Evolutionary conservation across 208 protist genomes (phyloP), one percentile per base, ranked within the genome.

Genomic region (Trypanosoma congolense): DNA sequence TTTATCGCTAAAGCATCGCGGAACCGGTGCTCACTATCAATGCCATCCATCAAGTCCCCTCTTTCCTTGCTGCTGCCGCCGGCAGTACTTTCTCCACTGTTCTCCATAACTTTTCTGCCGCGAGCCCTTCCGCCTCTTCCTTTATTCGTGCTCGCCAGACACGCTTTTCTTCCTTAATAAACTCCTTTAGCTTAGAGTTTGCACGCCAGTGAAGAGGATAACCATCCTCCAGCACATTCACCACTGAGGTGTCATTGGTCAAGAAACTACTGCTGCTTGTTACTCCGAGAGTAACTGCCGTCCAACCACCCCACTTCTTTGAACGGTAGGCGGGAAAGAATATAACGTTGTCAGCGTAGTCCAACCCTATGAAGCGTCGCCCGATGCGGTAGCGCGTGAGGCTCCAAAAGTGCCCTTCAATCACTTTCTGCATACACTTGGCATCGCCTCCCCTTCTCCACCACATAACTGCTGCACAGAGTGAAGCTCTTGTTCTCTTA

Each of bases 171-270:
- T 87, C 69, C 0, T 63, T 46, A 22, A 93, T 55, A 49, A 89
- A 90, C 14, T 56, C 44, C 65, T 93, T 78, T 38, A 93, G 65
- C 58, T 78, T 82, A 41, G 75, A 54, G 52, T 73, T 83, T 12
- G 80, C 83, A 55, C 83, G 81, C 71, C 84, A 86, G 62, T 93
- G 87, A 65, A 93, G 65, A 51, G 87, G 87, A 64, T 93, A 84
- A 51, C 87, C 87, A 56, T 93, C 87, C 65, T 93, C 87, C 14
- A 93, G 71, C 43, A 93, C 83, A 60, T 91, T 93, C 41, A 77
- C 71, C 1, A 59, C 61, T 19, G 63, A 83, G 41, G 74, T 80
- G 69, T 93, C 80, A 22, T 66, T 78, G 40, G 65, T 83, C 35
- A 93, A 58, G 33, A 81, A 84, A 18, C 50, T 58, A 40, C 69